A percentile compares a stretch with the other conserved stretches of the same genome.
These are phyloP conservation scores for Paraconiothyrium brasiliense DNA, from an alignment of 2,329 filamentous ascomycete genomes.

Conservation along the genomic window DNA sequence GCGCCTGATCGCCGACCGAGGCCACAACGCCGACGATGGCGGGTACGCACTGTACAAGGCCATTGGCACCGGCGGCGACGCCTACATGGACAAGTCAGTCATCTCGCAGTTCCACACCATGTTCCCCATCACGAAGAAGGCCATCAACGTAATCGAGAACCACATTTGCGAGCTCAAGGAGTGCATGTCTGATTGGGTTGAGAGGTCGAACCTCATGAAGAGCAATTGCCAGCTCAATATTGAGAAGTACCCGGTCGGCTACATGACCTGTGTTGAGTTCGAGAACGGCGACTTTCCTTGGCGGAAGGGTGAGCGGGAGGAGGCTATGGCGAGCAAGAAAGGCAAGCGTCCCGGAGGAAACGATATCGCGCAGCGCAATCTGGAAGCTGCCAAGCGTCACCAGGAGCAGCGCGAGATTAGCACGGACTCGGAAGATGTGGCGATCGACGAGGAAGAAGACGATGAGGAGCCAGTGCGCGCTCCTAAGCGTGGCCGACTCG, in stretches of 20 bases:
- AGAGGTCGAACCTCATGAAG: constrained; percentile 49
- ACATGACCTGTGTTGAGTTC: constrained; percentile 58
- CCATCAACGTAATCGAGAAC: constrained; percentile 52
- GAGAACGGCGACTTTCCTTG: constrained; percentile 54
- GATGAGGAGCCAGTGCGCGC: constrained; percentile 9
- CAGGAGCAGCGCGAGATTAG: constrained; percentile 22
- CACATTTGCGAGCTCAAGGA: constrained; percentile 55
- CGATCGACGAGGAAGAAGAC: constrained; percentile 20
- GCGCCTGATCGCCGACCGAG: constrained; percentile 51
- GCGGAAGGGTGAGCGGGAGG: constrained; percentile 28
- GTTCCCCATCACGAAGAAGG: constrained; percentile 57
- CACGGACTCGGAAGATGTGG: constrained; percentile 19
- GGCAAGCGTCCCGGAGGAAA: constrained; percentile 38
- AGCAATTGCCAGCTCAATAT: constrained; percentile 53
- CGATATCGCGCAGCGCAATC: constrained; percentile 37
- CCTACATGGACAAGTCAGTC: constrained; percentile 54
- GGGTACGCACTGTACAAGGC: constrained; percentile 57
- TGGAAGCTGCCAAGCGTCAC: constrained; percentile 28
- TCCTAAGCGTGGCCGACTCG: constrained; percentile 17
- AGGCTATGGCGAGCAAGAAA: constrained; percentile 23
- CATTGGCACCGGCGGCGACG: constrained; percentile 52
- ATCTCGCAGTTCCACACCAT: constrained; percentile 51
- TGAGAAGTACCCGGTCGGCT: constrained; percentile 47
- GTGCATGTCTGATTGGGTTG: constrained; percentile 53
- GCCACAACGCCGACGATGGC: constrained; percentile 53